Evolutionary conservation across 495 filamentous ascomycete genomes (phyloP).

Genomic region (Annulohypoxylon stygium): DNA sequence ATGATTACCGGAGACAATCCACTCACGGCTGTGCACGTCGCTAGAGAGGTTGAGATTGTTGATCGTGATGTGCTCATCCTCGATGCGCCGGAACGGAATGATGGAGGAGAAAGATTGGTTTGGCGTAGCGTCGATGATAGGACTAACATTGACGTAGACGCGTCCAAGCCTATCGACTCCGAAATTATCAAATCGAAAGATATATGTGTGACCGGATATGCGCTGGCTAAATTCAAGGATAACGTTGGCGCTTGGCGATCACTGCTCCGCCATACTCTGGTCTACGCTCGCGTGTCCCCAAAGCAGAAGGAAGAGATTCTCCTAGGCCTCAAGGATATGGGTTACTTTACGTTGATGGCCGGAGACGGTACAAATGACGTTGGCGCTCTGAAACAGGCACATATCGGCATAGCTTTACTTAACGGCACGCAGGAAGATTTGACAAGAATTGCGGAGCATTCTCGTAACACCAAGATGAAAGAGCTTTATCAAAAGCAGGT

Average conservation of each 20-base stretch:
- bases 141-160: constrained; percentile 87
- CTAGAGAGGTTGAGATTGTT: constrained; percentile 95
- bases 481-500: constrained; percentile 98
- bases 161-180: constrained; percentile 80
- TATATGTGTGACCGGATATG: constrained; percentile 96
- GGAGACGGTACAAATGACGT: constrained; percentile 99
- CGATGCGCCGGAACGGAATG: constrained; percentile 92
- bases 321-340: constrained; percentile 92
- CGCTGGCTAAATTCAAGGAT: constrained; percentile 87
- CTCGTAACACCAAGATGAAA: constrained; percentile 95
- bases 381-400: constrained; percentile 97
- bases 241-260: constrained; percentile 75
- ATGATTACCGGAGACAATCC: constrained; percentile 99
- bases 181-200: constrained; percentile 89
- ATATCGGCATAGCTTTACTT: constrained; percentile 94
- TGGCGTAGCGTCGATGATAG: constrained; percentile 97
- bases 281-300: constrained; percentile 97
- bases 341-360: constrained; percentile 98
- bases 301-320: constrained; percentile 99
- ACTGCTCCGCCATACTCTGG: constrained; percentile 91
- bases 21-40: constrained; percentile 95
- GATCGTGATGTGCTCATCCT: constrained; percentile 95
- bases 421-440: constrained; percentile 95
- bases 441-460: constrained; percentile 90
- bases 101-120: constrained; percentile 82